Evolutionary conservation across 352 stramenopile species (phyloP).

Genomic region (Pythium apleroticum): DNA sequence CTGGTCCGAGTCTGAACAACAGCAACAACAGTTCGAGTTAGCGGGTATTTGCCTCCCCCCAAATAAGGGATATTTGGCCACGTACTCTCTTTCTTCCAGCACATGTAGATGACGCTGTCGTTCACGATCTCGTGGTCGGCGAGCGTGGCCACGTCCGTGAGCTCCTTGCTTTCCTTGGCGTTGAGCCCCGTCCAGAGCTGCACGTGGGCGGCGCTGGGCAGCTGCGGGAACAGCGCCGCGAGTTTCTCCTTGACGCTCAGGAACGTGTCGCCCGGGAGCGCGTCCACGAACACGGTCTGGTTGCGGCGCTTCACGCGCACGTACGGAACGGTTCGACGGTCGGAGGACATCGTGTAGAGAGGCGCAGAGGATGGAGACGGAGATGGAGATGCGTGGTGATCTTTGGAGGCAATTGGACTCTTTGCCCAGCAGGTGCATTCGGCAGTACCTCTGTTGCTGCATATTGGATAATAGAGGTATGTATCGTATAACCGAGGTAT

Average conservation of each 20-base stretch:
- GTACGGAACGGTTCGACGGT: constrained; percentile 52
- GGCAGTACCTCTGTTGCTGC: background rate
- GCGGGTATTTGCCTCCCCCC: background rate
- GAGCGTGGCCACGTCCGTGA: constrained; percentile 75
- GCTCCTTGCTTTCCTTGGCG: constrained; percentile 75
- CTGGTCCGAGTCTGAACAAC: constrained; percentile 58
- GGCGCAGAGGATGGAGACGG: background rate
- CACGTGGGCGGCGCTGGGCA: constrained; percentile 48
- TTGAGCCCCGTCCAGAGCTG: constrained; percentile 73
- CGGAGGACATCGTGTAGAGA: background rate
- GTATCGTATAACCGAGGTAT: background rate
- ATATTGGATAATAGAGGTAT: background rate
- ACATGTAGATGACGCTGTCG: constrained; percentile 84
- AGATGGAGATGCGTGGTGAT: background rate
- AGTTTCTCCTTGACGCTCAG: constrained; percentile 83
- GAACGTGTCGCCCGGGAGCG: constrained; percentile 78
- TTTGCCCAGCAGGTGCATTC: background rate
- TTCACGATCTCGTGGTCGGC: constrained; percentile 84
- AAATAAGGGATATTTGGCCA: constrained; percentile 3
- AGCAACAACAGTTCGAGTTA: background rate
- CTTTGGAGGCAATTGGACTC: background rate
- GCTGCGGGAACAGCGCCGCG: constrained; percentile 52
- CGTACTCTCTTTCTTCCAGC: constrained; percentile 87
- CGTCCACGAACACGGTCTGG: constrained; percentile 88
- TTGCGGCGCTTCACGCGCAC: constrained; percentile 87